phyloP scores from a whole-genome alignment of 768 basidiomycete genomes.

The Mycena albidolilacea region DNA sequence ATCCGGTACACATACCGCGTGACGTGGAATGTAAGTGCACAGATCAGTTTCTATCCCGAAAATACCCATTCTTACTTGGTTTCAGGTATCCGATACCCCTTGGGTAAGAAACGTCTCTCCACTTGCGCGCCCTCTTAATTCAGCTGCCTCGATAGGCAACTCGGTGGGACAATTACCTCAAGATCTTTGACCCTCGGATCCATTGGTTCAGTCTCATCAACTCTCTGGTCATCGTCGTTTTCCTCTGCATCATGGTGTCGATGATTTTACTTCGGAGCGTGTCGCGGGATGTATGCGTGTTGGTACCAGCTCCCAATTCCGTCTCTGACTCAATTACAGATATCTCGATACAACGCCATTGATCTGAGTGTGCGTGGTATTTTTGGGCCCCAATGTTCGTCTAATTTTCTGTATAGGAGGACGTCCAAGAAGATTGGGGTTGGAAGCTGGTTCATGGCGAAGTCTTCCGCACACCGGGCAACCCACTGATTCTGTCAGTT shows the following conservation, averaged over 20 bases:
- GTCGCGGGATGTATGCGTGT: slow-evolving; percentile 81
- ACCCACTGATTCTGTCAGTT: slow-evolving; percentile 84
- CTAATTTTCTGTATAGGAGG: slow-evolving; percentile 69
- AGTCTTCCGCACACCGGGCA: slow-evolving; percentile 88
- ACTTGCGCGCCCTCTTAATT: neutral
- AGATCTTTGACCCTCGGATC: slow-evolving; percentile 93
- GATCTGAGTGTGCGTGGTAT: slow-evolving; percentile 79
- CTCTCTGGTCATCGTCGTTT: slow-evolving; percentile 90
- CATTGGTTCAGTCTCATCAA: slow-evolving; percentile 98
- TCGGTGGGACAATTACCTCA: slow-evolving; percentile 96
- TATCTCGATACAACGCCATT: slow-evolving; percentile 94
- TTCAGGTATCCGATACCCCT: slow-evolving; percentile 85
- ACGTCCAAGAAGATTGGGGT: slow-evolving; percentile 97
- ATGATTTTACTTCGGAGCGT: slow-evolving; percentile 92
- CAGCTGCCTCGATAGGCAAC: slow-evolving; percentile 73
- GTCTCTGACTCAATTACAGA: slow-evolving; percentile 59
- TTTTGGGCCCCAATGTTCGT: neutral
- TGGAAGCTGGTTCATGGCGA: slow-evolving; percentile 99
- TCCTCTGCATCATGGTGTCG: slow-evolving; percentile 94
- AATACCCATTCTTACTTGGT: slow-evolving; percentile 13
- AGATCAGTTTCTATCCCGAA: slow-evolving; percentile 4
- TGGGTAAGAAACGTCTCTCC: slow-evolving; percentile 66
- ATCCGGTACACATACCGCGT: slow-evolving; percentile 92
- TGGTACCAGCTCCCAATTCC: slow-evolving; percentile 7
- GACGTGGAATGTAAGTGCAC: slow-evolving; percentile 80